Evolutionary conservation across 192 early-diverging fungal species (phyloP).

Genomic region (Chytriomyces hyalinus): DNA sequence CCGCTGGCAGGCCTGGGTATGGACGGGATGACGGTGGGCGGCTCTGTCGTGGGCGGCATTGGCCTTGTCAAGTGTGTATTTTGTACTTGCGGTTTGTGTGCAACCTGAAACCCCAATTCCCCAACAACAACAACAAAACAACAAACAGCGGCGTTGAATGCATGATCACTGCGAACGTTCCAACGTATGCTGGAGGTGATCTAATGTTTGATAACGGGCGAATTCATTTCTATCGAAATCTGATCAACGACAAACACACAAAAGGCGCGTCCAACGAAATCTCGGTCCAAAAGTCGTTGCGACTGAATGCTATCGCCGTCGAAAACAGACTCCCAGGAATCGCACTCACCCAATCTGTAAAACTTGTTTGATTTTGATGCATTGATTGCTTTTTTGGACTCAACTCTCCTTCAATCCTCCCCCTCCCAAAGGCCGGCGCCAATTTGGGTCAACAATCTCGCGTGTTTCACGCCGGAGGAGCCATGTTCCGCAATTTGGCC

Average conservation of each 20-base stretch:
- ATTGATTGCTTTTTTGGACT: not conserved
- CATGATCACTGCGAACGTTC: slow-evolving; percentile 62
- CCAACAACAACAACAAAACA: not conserved
- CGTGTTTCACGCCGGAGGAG: slow-evolving; percentile 71
- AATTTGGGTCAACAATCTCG: slow-evolving; percentile 69
- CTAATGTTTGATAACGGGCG: not conserved
- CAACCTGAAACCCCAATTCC: not conserved
- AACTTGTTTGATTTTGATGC: not conserved
- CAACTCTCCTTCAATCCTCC: not conserved
- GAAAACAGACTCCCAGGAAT: slow-evolving; percentile 66
- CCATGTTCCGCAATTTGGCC: slow-evolving; percentile 64
- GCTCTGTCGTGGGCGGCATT: slow-evolving; percentile 68
- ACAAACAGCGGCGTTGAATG: slow-evolving; percentile 27
- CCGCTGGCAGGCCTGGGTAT: slow-evolving; percentile 66
- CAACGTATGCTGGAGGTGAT: slow-evolving; percentile 61
- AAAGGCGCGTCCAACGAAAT: slow-evolving; percentile 62
- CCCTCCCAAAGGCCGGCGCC: slow-evolving; percentile 61
- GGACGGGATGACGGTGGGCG: slow-evolving; percentile 69
- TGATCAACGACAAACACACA: not conserved
- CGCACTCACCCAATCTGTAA: slow-evolving; percentile 65
- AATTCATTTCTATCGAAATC: not conserved
- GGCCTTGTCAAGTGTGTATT: slow-evolving; percentile 64
- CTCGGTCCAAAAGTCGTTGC: slow-evolving; percentile 58
- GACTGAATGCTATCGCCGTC: slow-evolving; percentile 58
- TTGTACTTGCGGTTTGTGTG: not conserved